Evolutionary conservation across 768 basidiomycete genomes (phyloP).

Genomic region (Dioszegia crocea): DNA sequence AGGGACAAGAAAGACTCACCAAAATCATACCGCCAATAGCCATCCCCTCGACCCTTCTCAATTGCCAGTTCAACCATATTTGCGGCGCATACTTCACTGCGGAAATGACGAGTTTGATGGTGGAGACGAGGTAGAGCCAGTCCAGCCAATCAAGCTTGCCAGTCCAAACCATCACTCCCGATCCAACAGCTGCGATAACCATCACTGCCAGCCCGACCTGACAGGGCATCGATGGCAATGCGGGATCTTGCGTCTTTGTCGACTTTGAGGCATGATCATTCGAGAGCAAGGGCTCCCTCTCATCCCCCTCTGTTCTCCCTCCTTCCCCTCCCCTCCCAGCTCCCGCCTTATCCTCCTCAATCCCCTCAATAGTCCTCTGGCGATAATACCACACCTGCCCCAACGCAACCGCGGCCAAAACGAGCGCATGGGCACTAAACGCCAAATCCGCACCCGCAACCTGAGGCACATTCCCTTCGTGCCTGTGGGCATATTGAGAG

Average conservation of each 20-base stretch:
- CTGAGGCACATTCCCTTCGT: constrained; percentile 49
- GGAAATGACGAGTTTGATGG: constrained; percentile 50
- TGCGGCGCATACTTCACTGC: constrained; percentile 53
- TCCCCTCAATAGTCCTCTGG: constrained; percentile 1
- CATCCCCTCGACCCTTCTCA: constrained; percentile 48
- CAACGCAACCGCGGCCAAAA: constrained; percentile 44
- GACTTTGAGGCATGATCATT: not conserved
- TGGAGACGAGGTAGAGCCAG: constrained; percentile 43
- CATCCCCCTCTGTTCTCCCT: not conserved
- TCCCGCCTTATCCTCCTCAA: not conserved
- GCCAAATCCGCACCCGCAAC: constrained; percentile 51
- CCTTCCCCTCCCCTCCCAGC: not conserved
- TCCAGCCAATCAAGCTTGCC: constrained; percentile 38
- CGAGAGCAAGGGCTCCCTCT: constrained; percentile 5
- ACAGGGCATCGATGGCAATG: constrained; percentile 16
- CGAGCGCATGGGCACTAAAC: constrained; percentile 51
- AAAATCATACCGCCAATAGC: constrained; percentile 33
- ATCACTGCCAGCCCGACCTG: constrained; percentile 32
- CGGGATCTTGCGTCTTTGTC: not conserved
- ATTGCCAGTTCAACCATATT: constrained; percentile 48
- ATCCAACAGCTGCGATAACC: constrained; percentile 25
- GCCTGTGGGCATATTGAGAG: constrained; percentile 48
- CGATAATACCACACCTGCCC: constrained; percentile 49
- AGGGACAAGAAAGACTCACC: constrained; percentile 36
- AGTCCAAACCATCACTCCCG: constrained; percentile 27